phyloP scores from a whole-genome alignment of 31 red algal genomes.

The Porphyra umbilicalis region DNA sequence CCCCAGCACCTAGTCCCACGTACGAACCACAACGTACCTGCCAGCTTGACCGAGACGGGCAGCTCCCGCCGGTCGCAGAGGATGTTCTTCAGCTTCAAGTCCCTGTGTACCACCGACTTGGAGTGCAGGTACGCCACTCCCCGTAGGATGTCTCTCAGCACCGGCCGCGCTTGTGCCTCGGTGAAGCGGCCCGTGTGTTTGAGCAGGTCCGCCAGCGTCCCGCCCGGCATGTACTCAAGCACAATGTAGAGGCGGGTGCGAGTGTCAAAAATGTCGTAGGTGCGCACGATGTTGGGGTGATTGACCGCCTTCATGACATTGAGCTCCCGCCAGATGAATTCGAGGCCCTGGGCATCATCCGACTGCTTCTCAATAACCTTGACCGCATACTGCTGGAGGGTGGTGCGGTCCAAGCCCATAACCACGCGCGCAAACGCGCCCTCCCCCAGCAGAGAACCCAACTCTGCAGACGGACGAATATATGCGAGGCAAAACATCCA shows the following conservation, averaged over 20 bases:
- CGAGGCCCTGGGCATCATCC: conserved; percentile 46
- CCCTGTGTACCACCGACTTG: conserved; percentile 64
- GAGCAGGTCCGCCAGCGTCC: conserved; percentile 57
- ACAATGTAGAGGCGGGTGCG: conserved; percentile 81
- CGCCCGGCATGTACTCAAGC: conserved; percentile 64
- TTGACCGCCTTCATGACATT: conserved; percentile 77
- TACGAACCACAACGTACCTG: background rate
- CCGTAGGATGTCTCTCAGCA: conserved; percentile 71
- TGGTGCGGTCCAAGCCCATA: conserved; percentile 70
- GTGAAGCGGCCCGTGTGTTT: conserved; percentile 63
- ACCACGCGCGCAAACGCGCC: conserved; percentile 81
- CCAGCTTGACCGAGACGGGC: conserved; percentile 71
- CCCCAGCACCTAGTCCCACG: conserved; percentile 1
- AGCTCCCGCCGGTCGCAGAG: conserved; percentile 62
- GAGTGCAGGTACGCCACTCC: conserved; percentile 85
- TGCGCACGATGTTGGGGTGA: conserved; percentile 79
- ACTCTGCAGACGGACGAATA: conserved; percentile 15
- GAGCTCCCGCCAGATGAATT: conserved; percentile 71
- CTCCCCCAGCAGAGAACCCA: conserved; percentile 63
- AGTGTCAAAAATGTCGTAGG: conserved; percentile 92
- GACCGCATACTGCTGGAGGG: conserved; percentile 71
- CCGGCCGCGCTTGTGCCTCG: conserved; percentile 38
- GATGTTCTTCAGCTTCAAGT: conserved; percentile 64
- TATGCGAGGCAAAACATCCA: no score
- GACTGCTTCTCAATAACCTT: conserved; percentile 81